Evolutionary conservation across 345 rosid genomes (phyloP), one percentile per base, ranked within the genome.

Genomic region (Populus pruinosa): DNA sequence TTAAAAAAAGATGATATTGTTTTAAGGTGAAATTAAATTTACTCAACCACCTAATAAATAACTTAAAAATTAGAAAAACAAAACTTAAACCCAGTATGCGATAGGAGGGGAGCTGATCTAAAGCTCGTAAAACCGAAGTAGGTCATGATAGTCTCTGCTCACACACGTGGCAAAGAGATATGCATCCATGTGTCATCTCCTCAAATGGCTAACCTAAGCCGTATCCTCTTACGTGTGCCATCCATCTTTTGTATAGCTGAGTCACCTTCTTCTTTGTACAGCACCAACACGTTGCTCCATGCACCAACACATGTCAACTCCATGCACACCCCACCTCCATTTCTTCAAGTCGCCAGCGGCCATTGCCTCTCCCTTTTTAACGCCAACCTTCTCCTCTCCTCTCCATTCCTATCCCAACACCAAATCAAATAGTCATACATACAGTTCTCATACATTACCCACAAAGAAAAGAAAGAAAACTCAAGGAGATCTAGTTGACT

Each of bases 251-350:
- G 4, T 33, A 18, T 5, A 14, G 79, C 73, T 69, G 73, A 77
- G 69, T 69, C 74, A 69, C 33, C 61, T 17, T 67, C 47, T n/a
- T 43, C 21, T 23, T 1, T 50, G 11, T 61, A 17, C 14, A 21
- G 25, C 8, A 49, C 8, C 33, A 43, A 81, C 88, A 86, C 85
- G 87, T 89, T 29, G 80, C 83, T 31, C 5, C 5, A 16, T 17
- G 25, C 25, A 65, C 69, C 39, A 69, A 83, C 89, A 86, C 87
- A 74, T 88, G 85, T 84, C 80, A 31, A 73, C 38, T 17, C 77
- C 76, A 72, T 79, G 82, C 85, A 62, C 53, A 25, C 70, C 20
- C 71, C 59, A 17, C 21, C 21, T 50, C 59, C 23, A 44, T 44
- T 11, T 44, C 50, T 17, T 12, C 50, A 11, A 2, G 50, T 5